Percentiles rank a stretch among this genome's conserved stretches.
phyloP scores from a whole-genome alignment of 495 filamentous ascomycete genomes.

The Neurospora cerealis region DNA sequence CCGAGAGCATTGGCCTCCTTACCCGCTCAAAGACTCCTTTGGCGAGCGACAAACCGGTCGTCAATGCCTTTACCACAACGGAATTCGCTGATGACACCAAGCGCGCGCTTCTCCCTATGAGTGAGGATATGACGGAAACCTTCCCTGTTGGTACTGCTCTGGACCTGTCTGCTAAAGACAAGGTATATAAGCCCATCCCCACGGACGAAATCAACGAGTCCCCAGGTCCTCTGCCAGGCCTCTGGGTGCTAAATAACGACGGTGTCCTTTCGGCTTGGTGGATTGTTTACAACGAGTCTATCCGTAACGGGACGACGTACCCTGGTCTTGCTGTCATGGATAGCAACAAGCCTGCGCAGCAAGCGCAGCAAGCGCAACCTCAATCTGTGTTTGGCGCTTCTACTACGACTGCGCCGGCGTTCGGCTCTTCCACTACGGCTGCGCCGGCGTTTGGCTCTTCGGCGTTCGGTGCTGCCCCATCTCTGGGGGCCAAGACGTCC shows the following conservation, averaged over 20 bases:
- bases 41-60: conserved; percentile 46
- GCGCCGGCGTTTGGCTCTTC: conserved; percentile 24
- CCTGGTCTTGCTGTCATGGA: conserved; percentile 48
- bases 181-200: conserved; percentile 65
- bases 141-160: conserved; percentile 70
- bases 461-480: conserved; percentile 31
- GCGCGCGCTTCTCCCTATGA: conserved; percentile 65
- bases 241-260: conserved; percentile 83
- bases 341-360: conserved; percentile 15
- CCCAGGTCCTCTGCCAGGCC: conserved; percentile 70
- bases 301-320: conserved; percentile 63
- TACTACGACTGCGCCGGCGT: conserved; percentile 14
- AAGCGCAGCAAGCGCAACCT: conserved; percentile 13
- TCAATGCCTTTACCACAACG: conserved; percentile 61
- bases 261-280: conserved; percentile 82
- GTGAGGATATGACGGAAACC: conserved; percentile 53
- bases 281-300: conserved; percentile 79
- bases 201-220: conserved; percentile 64
- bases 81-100: conserved; percentile 65
- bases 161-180: conserved; percentile 74
- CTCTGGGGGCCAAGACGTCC: conserved; percentile 29
- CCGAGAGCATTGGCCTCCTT: conserved; percentile 66
- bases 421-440: conserved; percentile 10
- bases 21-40: conserved; percentile 60
- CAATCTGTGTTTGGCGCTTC: conserved; percentile 25